Evolutionary conservation across 2,329 filamentous ascomycete species (phyloP), one percentile per base, ranked within the genome.

Genomic region (Arthrobotrys musiformis): DNA sequence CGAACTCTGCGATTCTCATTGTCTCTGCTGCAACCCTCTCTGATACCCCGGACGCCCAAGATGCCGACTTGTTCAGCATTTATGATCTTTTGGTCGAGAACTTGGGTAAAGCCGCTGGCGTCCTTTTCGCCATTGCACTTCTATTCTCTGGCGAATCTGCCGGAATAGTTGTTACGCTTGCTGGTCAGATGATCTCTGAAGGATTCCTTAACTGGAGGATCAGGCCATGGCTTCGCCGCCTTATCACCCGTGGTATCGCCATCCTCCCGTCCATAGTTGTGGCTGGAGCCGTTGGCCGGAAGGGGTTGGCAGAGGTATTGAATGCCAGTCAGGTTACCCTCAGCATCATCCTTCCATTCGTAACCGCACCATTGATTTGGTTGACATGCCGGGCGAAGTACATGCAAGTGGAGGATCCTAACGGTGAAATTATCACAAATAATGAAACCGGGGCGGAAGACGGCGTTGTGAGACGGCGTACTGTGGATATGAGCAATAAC

Each of bases 111-210:
- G 91, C 88, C 0, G 93, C 93, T 0, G 93, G 92, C 1, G 92
- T 91, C 1, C 86, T 97, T n/a, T 97, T 97, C 79, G 92, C 92
- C 0, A 85, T 96, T 1, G 92, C 93, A 0, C 85, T 97, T 0
- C 87, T 97, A 0, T 88, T 96, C 0, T 94, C 91, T 0, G 93
- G 93, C 7, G 88, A 93, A 11, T 92, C 90, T 0, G 93, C 93
- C 0, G 93, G 93, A 4, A 92, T 97, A 37, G 91, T 96, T 1
- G 96, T 93, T 84, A 97, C 93, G 0, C 95, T 97, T 80, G 89
- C 93, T 0, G 93, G 93, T 0, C 93, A 97, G 83, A 95, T 97
- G 90, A 91, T 97, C 22, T 90, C 89, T 78, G 93, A 96, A 82
- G 93, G 93, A 5, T 92, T 93, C 77, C 83, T 97, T 50, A 89